Base-by-base conservation (phyloP, 2,329 filamentous ascomycete genomes). In the Cyphellophora europaea region DNA sequence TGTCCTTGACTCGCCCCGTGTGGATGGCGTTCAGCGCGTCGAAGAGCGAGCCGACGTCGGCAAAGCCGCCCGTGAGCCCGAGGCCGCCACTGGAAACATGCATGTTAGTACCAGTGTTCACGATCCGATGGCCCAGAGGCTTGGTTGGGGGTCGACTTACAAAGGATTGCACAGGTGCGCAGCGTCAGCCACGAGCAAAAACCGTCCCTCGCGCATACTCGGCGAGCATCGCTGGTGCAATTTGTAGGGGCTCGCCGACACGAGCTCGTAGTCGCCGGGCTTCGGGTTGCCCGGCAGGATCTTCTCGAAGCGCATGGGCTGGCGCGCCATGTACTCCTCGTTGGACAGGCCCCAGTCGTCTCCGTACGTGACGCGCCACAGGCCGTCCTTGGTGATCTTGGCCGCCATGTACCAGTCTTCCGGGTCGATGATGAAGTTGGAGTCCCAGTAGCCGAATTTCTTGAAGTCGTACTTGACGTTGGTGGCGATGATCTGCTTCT, bases 361-460 rank as follows among this genome's bases (percentile, higher is more conserved):
- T 35, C 74, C 74, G 47, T 80, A 80, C 0, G 75, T 76, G 19
- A 80, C 70, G 12, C 76, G 67, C 61, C 76, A 80, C 11, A 80
- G 54, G 0, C 72, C 72, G 34, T 78, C 72, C 2, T 56, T 56
- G 0, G 69, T 74, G 41, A 80, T 72, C 31, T 64, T 69, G 2
- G 75, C 74, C 2, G 72, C 72, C 73, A 79, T 76, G 57, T 73
- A 62, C 54, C 72, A 79, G 48, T 80, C 62, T 12, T 72, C 67
- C 0, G 73, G 74, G 43, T 80, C 42, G 25, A 78, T 63, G 44
- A 77, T 71, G 51, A 78, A 78, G 51, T 46, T 46, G 8, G 32
- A 41, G 17, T 46, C 43, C 36, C 37, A 41, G 19, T 43, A 45
- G 5, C 43, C 43, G 25, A 45, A 45, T 29, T 45, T 34, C 6